Evolutionary conservation across 2,329 filamentous ascomycete species (phyloP).

Genomic region (Blastomyces emzantsi): DNA sequence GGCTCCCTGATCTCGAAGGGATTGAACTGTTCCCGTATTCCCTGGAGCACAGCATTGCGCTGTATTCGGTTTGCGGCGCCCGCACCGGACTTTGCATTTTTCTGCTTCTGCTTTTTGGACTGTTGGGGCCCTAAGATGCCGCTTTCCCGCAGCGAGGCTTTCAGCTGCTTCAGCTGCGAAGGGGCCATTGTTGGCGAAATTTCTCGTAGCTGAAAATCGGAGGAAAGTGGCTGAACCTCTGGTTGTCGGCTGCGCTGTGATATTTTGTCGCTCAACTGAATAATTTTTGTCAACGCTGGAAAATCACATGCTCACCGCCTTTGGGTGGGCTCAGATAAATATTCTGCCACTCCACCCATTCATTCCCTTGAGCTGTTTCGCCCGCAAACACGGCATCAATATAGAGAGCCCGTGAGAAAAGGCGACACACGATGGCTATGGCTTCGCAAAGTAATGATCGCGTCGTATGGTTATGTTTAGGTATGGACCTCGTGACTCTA

Average conservation of each 20-base stretch:
- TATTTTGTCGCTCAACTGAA: constrained; percentile 19
- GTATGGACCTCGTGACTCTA: constrained; percentile 18
- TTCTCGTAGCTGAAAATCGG: constrained; percentile 4
- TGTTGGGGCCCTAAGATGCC: constrained; percentile 86
- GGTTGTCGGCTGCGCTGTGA: constrained; percentile 13
- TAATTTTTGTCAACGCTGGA: constrained; percentile 17
- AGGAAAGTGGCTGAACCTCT: constrained; percentile 9
- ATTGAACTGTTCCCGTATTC: constrained; percentile 93
- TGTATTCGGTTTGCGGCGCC: constrained; percentile 66
- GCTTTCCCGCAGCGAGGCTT: constrained; percentile 78
- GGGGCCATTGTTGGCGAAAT: constrained; percentile 60
- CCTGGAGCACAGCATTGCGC: constrained; percentile 66
- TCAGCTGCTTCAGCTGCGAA: constrained; percentile 93
- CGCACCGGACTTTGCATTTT: constrained; percentile 57
- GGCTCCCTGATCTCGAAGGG: constrained; percentile 89
- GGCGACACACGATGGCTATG: constrained; percentile 22
- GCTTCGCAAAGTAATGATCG: constrained; percentile 29
- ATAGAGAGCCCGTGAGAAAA: neutral
- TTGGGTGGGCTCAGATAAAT: constrained; percentile 15
- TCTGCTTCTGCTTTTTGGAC: constrained; percentile 88
- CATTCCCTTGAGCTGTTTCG: constrained; percentile 12
- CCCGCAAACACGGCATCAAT: neutral
- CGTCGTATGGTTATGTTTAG: constrained; percentile 33
- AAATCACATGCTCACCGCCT: constrained; percentile 31
- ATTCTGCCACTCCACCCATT: constrained; percentile 20